A percentile compares a stretch with the other conserved stretches of the same genome.
Conservation (phyloP, 768 basidiomycete species). For the Tulasnella sp. region DNA sequence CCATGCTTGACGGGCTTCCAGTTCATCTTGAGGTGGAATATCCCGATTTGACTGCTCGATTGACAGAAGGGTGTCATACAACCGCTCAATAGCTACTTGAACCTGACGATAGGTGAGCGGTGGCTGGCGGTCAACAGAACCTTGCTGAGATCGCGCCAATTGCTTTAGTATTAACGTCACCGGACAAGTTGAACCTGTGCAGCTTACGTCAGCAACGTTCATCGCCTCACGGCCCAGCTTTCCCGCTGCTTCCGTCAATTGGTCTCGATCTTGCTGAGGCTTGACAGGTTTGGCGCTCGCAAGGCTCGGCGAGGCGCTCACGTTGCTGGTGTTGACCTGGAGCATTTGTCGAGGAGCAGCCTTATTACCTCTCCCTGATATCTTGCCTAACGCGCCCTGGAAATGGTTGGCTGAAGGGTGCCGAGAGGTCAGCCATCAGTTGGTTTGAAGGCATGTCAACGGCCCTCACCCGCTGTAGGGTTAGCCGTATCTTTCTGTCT, state of each 20-base stretch:
- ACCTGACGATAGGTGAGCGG: conserved; percentile 73
- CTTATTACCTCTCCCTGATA: conserved; percentile 88
- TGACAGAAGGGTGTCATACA: conserved; percentile 80
- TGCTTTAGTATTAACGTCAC: neutral
- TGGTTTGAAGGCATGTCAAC: neutral
- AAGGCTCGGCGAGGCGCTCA: conserved; percentile 40
- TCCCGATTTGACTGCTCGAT: conserved; percentile 82
- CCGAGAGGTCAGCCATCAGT: neutral
- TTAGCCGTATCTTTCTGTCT: conserved; percentile 78
- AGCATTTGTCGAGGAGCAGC: conserved; percentile 95
- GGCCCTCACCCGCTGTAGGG: conserved; percentile 30
- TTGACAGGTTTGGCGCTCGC: conserved; percentile 50
- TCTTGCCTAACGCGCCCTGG: conserved; percentile 92
- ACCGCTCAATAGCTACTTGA: conserved; percentile 69
- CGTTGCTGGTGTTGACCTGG: conserved; percentile 66
- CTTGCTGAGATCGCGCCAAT: conserved; percentile 7
- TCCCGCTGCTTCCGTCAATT: conserved; percentile 45
- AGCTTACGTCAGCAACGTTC: conserved; percentile 25
- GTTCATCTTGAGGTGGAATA: conserved; percentile 63
- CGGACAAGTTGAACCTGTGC: neutral
- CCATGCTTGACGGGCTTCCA: conserved; percentile 13
- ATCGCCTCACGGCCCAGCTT: conserved; percentile 30
- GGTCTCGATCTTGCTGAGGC: conserved; percentile 46
- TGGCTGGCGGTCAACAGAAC: conserved; percentile 33
- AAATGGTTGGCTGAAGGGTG: conserved; percentile 56